phyloP scores from a whole-genome alignment of 257 asterid genomes.

The Orobanche coerulescens region DNA sequence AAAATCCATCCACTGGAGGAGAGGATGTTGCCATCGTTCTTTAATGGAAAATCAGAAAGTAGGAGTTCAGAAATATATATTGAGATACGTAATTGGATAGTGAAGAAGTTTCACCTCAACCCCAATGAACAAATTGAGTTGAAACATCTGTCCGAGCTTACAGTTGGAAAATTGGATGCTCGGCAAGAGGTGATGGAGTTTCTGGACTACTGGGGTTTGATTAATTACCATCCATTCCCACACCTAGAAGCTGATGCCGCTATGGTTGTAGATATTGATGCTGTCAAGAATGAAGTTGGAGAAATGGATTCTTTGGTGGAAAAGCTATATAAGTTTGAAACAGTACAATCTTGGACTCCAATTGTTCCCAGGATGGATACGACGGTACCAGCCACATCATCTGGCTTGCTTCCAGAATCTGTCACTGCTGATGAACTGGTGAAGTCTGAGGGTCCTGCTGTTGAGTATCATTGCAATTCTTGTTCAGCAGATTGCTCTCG shows the following conservation, averaged over 20 bases:
- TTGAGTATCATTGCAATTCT: constrained; percentile 92
- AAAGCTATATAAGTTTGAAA: constrained; percentile 66
- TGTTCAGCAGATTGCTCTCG: constrained; percentile 98
- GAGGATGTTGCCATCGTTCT: constrained; percentile 72
- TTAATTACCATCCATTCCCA: constrained; percentile 87
- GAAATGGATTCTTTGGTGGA: constrained; percentile 48
- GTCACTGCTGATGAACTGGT: constrained; percentile 60
- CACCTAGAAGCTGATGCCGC: constrained; percentile 36
- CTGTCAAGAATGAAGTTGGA: constrained; percentile 32
- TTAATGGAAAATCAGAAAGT: constrained; percentile 65
- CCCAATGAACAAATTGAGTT: constrained; percentile 52
- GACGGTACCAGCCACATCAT: constrained; percentile 45
- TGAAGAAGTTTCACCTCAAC: constrained; percentile 68
- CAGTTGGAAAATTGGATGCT: constrained; percentile 66
- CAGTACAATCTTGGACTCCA: constrained; percentile 53
- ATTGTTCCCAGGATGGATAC: constrained; percentile 36
- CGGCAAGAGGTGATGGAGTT: constrained; percentile 95
- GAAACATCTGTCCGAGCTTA: constrained; percentile 68
- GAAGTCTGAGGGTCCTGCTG: constrained; percentile 87
- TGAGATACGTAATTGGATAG: constrained; percentile 83
- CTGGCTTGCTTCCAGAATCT: constrained; percentile 77
- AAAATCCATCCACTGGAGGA: constrained; percentile 79
- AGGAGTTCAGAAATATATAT: constrained; percentile 66
- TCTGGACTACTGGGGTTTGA: constrained; percentile 96
- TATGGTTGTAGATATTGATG: constrained; percentile 33